Conservation (phyloP, 345 rosid species). For the Orychophragmus violaceus region DNA sequence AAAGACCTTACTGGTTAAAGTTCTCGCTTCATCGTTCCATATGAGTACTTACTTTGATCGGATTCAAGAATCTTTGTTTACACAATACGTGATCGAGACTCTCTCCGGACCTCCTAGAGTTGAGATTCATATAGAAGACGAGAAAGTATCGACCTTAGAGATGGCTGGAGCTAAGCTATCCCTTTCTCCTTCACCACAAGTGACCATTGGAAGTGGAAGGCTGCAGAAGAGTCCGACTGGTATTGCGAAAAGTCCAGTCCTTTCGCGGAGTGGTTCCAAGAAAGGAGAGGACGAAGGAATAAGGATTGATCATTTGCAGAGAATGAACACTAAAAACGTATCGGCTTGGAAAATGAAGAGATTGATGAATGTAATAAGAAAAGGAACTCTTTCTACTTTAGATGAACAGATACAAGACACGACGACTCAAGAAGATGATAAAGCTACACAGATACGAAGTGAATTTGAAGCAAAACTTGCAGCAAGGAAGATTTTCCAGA, state of each 20-base stretch:
- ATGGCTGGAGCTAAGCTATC: constrained; percentile 38
- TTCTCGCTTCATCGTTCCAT: constrained; percentile 87
- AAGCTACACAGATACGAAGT: constrained; percentile 53
- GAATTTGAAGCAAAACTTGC: constrained; percentile 84
- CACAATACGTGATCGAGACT: constrained; percentile 70
- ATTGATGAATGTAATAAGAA: constrained; percentile 58
- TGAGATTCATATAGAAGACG: constrained; percentile 51
- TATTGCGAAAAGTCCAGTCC: constrained; percentile 38
- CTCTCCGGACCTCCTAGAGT: constrained; percentile 78
- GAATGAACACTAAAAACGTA: constrained; percentile 65
- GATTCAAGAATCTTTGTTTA: constrained; percentile 80
- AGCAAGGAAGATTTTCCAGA: constrained; percentile 66
- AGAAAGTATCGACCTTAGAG: constrained; percentile 39
- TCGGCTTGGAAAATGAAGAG: constrained; percentile 99
- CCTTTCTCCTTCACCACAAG: constrained; percentile 43
- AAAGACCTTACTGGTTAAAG: constrained; percentile 77
- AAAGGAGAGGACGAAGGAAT: constrained; percentile 41
- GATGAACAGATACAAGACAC: constrained; percentile 70
- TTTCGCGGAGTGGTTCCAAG: constrained; percentile 43
- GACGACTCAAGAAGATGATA: constrained; percentile 41
- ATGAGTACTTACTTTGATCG: constrained; percentile 88
- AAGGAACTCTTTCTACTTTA: constrained; percentile 69
- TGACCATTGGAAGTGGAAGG: constrained; percentile 40
- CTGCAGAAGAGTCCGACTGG: constrained; percentile 35
- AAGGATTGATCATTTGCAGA: constrained; percentile 65